These are phyloP conservation scores for Clonostachys solani DNA, from an alignment of 2,329 filamentous ascomycete genomes.

Conservation along the genomic window DNA sequence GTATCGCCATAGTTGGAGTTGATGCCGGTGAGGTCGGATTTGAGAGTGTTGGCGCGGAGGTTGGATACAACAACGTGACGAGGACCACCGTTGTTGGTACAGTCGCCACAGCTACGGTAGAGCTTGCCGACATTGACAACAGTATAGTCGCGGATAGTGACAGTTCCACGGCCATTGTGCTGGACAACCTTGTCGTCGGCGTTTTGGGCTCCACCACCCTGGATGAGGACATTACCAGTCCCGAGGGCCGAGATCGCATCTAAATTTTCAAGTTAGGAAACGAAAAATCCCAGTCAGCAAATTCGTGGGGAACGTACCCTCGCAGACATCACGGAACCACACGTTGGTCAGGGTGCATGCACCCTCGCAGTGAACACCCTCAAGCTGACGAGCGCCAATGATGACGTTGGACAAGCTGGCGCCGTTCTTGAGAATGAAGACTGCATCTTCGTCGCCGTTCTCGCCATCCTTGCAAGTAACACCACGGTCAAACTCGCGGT, in stretches of 20 bases:
- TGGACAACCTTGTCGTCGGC: constrained; percentile 25
- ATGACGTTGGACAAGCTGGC: constrained; percentile 47
- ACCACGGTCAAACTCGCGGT: constrained; percentile 13
- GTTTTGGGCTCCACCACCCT: constrained; percentile 23
- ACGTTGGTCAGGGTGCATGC: constrained; percentile 33
- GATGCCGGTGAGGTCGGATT: constrained; percentile 27
- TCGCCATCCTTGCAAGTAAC: constrained; percentile 11
- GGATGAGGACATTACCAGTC: constrained; percentile 7
- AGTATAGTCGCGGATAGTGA: constrained; percentile 25
- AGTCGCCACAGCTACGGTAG: constrained; percentile 43
- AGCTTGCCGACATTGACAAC: constrained; percentile 37
- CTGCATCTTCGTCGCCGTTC: constrained; percentile 24
- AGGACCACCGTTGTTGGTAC: constrained; percentile 19
- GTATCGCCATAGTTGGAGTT: constrained; percentile 25
- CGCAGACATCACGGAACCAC: constrained; percentile 32
- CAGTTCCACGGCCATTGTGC: constrained; percentile 25
- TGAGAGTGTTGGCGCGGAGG: constrained; percentile 25
- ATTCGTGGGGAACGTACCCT: constrained; percentile 10
- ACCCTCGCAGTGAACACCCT: constrained; percentile 45
- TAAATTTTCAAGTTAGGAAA: constrained; percentile 2
- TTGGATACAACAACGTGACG: constrained; percentile 8
- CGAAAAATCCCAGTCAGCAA: neutral
- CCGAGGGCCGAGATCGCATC: constrained; percentile 1
- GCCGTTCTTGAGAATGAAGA: constrained; percentile 46
- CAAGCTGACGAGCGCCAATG: constrained; percentile 42